Percentiles rank a stretch among this genome's conserved stretches.
Evolutionary conservation across 2,329 filamentous ascomycete species (phyloP).

Genomic region (Xylaria digitata): DNA sequence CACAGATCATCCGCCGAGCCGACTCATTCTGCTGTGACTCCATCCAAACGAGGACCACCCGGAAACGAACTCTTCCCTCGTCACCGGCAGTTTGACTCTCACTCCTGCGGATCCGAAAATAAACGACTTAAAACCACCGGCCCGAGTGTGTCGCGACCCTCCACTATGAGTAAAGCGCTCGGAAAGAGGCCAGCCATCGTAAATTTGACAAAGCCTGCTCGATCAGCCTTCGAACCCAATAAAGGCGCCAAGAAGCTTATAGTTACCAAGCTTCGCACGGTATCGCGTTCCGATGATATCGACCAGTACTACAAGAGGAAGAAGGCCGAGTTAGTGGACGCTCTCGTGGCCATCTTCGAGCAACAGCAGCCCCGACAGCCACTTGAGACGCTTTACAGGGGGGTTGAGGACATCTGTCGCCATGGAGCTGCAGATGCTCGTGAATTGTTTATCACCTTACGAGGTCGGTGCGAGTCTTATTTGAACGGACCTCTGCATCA

Average conservation of each 20-base stretch:
- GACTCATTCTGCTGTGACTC: slow-evolving; percentile 41
- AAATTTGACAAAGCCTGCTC: slow-evolving; percentile 58
- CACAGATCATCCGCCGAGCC: slow-evolving; percentile 43
- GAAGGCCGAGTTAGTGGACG: slow-evolving; percentile 78
- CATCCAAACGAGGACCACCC: slow-evolving; percentile 46
- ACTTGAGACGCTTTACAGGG: slow-evolving; percentile 89
- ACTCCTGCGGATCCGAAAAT: slow-evolving; percentile 27
- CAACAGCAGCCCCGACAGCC: slow-evolving; percentile 73
- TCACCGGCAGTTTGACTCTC: slow-evolving; percentile 27
- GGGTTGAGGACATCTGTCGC: slow-evolving; percentile 90
- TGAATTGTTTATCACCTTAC: slow-evolving; percentile 74
- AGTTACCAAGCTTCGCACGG: slow-evolving; percentile 88
- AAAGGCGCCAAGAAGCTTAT: slow-evolving; percentile 84
- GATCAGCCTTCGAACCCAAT: slow-evolving; percentile 73
- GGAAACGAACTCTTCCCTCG: slow-evolving; percentile 26
- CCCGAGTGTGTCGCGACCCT: slow-evolving; percentile 16
- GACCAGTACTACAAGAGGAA: slow-evolving; percentile 82
- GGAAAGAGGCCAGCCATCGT: slow-evolving; percentile 50
- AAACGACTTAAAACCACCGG: slow-evolving; percentile 43
- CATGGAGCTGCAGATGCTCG: slow-evolving; percentile 78
- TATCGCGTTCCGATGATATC: slow-evolving; percentile 69
- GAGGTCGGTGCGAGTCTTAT: slow-evolving; percentile 73
- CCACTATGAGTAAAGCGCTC: slow-evolving; percentile 39
- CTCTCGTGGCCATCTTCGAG: slow-evolving; percentile 78
- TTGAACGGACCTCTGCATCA: slow-evolving; percentile 71